A percentile compares a stretch with the other conserved stretches of the same genome.
Conservation (phyloP, 2,329 filamentous ascomycete species). For the Stemphylium beticola region DNA sequence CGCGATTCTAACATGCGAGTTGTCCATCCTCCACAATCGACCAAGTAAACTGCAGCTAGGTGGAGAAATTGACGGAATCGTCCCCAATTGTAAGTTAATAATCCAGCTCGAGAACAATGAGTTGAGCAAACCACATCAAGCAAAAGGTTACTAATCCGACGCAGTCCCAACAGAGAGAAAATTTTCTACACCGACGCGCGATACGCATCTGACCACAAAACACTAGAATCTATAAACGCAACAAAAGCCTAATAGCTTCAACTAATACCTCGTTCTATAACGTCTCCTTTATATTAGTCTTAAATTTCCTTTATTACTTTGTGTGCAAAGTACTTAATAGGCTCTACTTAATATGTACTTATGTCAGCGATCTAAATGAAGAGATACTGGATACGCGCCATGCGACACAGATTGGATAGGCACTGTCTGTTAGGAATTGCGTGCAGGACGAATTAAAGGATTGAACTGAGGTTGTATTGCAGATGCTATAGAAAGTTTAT, state of each 20-base stretch:
- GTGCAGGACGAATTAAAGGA: no score
- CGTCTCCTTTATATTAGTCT: no score
- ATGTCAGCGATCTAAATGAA: no score
- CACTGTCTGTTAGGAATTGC: no score
- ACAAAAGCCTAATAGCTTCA: conserved; percentile 18
- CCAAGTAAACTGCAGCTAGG: conserved; percentile 8
- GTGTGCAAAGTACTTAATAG: no score
- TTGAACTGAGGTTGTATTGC: no score
- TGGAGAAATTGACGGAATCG: conserved; percentile 20
- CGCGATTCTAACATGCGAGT: conserved; percentile 16
- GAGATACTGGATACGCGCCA: no score
- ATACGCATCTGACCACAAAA: conserved; percentile 27
- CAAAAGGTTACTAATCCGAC: neutral
- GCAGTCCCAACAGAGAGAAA: conserved; percentile 19
- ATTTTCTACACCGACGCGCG: conserved; percentile 19
- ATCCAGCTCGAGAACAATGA: no score
- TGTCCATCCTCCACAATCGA: conserved; percentile 22
- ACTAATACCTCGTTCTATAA: conserved; percentile 21
- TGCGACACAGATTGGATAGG: no score
- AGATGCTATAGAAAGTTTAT: no score
- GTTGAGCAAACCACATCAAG: neutral
- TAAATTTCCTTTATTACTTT: no score
- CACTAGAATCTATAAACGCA: conserved; percentile 12
- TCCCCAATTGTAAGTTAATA: conserved; percentile 17
- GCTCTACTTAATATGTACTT: no score